These are phyloP conservation scores for Lepiota brunneoincarnata DNA, from an alignment of 768 basidiomycete genomes.

Conservation along the genomic window DNA sequence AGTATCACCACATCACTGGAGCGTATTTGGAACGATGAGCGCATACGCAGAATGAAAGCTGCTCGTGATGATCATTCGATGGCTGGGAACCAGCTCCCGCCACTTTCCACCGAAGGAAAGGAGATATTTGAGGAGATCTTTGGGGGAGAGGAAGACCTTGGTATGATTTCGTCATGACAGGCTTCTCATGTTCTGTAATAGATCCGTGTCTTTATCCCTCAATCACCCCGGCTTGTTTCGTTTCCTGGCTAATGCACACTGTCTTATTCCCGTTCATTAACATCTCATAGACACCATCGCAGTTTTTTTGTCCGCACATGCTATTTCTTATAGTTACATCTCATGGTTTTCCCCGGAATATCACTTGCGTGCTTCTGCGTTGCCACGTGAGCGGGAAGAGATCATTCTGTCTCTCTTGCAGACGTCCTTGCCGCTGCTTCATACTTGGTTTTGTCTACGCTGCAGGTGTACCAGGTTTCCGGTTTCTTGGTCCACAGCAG, in stretches of 20 bases:
- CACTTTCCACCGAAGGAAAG: slow-evolving; percentile 68
- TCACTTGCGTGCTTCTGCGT: background rate
- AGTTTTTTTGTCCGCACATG: slow-evolving; percentile 9
- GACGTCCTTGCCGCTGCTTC: no score
- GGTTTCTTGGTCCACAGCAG: no score
- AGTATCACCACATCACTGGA: slow-evolving; percentile 75
- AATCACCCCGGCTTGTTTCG: slow-evolving; percentile 2
- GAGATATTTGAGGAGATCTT: slow-evolving; percentile 82
- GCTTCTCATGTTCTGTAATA: background rate
- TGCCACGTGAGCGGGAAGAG: no score
- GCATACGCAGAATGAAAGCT: slow-evolving; percentile 62
- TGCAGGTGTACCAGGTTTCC: background rate
- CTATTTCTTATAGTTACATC: background rate
- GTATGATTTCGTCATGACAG: slow-evolving; percentile 69
- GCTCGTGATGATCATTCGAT: slow-evolving; percentile 54
- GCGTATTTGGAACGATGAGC: slow-evolving; percentile 86
- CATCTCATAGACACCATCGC: slow-evolving; percentile 15
- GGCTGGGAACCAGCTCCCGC: slow-evolving; percentile 51
- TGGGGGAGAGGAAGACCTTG: slow-evolving; percentile 60
- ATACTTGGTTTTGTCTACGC: background rate
- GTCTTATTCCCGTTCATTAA: slow-evolving; percentile 10
- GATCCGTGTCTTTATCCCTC: background rate
- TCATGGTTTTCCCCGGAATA: background rate
- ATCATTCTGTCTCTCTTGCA: no score
- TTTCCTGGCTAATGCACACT: background rate